Percentiles rank a stretch among this genome's conserved stretches.
These are phyloP conservation scores for Parachaetomium inaequale DNA, from an alignment of 495 filamentous ascomycete genomes.

Conservation along the genomic window DNA sequence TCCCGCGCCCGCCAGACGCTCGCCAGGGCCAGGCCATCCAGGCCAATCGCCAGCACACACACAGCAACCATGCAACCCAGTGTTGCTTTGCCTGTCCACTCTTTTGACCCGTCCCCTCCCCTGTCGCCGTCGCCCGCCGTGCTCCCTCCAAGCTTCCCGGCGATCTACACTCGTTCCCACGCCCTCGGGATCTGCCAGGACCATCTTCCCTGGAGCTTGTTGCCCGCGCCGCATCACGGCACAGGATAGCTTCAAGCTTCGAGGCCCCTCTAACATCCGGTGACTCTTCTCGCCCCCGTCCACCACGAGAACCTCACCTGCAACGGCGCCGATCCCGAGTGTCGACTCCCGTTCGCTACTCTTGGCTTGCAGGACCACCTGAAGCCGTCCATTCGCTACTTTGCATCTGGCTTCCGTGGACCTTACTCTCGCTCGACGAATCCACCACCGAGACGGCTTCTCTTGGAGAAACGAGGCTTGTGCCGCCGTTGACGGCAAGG, in stretches of 20 bases:
- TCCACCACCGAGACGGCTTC: not conserved
- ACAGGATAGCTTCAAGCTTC: not conserved
- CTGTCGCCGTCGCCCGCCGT: slow-evolving; percentile 13
- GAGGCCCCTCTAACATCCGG: not conserved
- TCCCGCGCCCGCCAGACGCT: not conserved
- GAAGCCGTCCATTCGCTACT: slow-evolving; percentile 20
- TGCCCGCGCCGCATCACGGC: not conserved
- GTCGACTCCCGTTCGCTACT: not conserved
- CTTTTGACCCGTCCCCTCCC: slow-evolving; percentile 23
- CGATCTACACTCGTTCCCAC: slow-evolving; percentile 16
- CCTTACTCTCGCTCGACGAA: not conserved
- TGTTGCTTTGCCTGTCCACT: slow-evolving; percentile 7
- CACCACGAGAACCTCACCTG: not conserved
- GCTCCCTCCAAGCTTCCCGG: slow-evolving; percentile 8
- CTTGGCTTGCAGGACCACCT: slow-evolving; percentile 5
- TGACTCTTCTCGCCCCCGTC: not conserved
- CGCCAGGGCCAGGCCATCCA: not conserved
- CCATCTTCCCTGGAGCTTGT: not conserved
- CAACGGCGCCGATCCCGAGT: not conserved
- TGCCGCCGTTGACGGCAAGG: slow-evolving; percentile 3
- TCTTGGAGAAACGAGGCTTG: not conserved
- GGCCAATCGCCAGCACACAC: slow-evolving; percentile 21
- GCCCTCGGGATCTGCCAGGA: slow-evolving; percentile 5
- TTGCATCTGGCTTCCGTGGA: not conserved
- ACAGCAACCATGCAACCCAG: slow-evolving; percentile 7